These are phyloP conservation scores for Cyclocybe aegerita DNA, from an alignment of 768 basidiomycete genomes.

Conservation along the genomic window DNA sequence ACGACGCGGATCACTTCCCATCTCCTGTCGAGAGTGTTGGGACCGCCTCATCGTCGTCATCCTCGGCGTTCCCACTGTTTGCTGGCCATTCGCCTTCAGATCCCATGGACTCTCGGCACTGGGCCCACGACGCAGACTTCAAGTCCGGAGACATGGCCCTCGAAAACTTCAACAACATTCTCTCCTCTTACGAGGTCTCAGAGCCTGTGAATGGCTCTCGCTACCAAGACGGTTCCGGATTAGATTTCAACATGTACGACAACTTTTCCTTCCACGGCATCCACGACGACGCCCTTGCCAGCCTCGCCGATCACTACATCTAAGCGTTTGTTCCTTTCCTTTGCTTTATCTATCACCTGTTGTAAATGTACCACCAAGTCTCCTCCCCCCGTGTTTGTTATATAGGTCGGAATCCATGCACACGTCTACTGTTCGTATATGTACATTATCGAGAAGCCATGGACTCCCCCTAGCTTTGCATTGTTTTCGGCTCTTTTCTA, in stretches of 20 bases:
- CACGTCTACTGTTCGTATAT: too few relatives aligned
- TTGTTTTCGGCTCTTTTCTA: too few relatives aligned
- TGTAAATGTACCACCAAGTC: too few relatives aligned
- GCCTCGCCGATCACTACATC: conserved; percentile 24
- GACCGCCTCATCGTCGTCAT: conserved; percentile 23
- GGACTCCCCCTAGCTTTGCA: too few relatives aligned
- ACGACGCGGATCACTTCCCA: conserved; percentile 24
- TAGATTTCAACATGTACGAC: conserved; percentile 29
- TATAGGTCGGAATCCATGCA: too few relatives aligned
- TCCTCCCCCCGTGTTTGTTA: too few relatives aligned
- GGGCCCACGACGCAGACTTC: conserved; percentile 13
- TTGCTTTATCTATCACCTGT: conserved; percentile 5
- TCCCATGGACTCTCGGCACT: conserved; percentile 6
- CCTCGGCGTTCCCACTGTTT: conserved; percentile 22
- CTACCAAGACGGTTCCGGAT: conserved; percentile 19
- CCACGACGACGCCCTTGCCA: conserved; percentile 23
- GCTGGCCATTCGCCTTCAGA: conserved; percentile 6
- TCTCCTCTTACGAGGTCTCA: conserved; percentile 20
- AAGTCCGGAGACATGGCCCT: conserved; percentile 15
- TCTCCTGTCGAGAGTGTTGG: conserved; percentile 33
- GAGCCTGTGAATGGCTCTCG: conserved; percentile 14
- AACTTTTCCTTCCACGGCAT: conserved; percentile 23
- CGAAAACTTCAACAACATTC: conserved; percentile 16
- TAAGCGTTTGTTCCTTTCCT: conserved; percentile 7
- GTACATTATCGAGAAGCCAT: too few relatives aligned